These are phyloP conservation scores for Penicillium sp. DNA, from an alignment of 2,329 filamentous ascomycete species.

Conservation along the genomic window DNA sequence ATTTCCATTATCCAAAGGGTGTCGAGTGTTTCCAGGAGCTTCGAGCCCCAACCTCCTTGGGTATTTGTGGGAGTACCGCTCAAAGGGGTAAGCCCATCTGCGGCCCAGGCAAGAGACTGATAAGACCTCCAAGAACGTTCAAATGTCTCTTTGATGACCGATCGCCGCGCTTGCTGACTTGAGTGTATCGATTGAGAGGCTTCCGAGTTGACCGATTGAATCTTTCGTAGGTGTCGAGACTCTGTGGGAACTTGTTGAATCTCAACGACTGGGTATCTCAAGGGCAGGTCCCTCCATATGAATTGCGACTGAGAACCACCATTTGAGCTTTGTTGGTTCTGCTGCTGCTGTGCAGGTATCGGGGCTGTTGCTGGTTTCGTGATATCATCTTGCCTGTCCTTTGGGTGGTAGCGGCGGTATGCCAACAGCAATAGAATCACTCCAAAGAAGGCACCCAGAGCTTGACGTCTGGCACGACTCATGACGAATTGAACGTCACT, in stretches of 20 bases:
- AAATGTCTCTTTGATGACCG: conserved; percentile 70
- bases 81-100: conserved; percentile 81
- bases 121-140: conserved; percentile 78
- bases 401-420: conserved; percentile 43
- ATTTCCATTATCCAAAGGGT: conserved; percentile 83
- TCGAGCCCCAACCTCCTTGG: conserved; percentile 87
- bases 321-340: background rate
- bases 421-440: conserved; percentile 10
- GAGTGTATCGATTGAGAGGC: conserved; percentile 1
- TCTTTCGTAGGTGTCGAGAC: background rate
- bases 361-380: background rate
- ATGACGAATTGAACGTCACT: conserved; percentile 3
- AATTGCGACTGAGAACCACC: background rate
- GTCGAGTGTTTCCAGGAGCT: conserved; percentile 76
- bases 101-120: conserved; percentile 72
- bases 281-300: conserved; percentile 12
- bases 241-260: conserved; percentile 1
- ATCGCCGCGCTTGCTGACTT: conserved; percentile 19
- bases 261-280: conserved; percentile 11
- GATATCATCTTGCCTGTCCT: background rate
- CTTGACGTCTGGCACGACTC: conserved; percentile 17
- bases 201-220: conserved; percentile 7
- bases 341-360: background rate
- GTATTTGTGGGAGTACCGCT: conserved; percentile 67
- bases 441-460: conserved; percentile 10